phyloP scores from a whole-genome alignment of 306 rosid species.

The Glycine tomentella region DNA sequence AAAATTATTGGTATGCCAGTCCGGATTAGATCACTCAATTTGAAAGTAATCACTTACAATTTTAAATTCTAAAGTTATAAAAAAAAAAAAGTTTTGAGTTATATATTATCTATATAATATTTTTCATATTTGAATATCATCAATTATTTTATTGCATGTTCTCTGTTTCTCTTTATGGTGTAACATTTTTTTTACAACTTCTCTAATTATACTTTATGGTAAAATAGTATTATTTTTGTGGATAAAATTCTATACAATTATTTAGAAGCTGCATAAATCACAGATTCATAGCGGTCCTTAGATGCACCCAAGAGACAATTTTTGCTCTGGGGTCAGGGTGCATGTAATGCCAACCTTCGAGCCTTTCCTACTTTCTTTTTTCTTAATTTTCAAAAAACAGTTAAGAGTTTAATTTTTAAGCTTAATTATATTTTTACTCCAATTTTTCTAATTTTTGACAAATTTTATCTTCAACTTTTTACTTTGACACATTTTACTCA shows the following conservation, averaged over 20 bases:
- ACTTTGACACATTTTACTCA: too few species aligned
- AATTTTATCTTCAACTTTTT: too few species aligned
- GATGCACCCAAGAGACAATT: background rate
- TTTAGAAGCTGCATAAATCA: background rate
- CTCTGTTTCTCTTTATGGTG: background rate
- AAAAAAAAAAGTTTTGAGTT: too few species aligned
- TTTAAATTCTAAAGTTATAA: too few species aligned
- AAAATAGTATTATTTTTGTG: background rate
- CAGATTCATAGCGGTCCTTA: slow-evolving; percentile 3
- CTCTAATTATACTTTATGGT: background rate
- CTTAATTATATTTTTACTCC: too few species aligned
- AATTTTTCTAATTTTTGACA: too few species aligned
- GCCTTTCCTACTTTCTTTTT: background rate
- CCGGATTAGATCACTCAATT: too few species aligned
- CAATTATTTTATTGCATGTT: background rate
- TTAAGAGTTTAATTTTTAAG: background rate
- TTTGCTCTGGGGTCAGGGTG: background rate
- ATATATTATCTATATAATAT: too few species aligned
- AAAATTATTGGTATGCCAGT: background rate
- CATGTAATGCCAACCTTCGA: background rate
- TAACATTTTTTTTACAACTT: background rate
- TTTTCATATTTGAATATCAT: too few species aligned
- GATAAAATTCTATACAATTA: background rate
- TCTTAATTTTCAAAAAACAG: background rate
- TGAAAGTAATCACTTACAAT: background rate